Evolutionary conservation across 345 rosid species (phyloP).

Genomic region (Toxicodendron radicans): DNA sequence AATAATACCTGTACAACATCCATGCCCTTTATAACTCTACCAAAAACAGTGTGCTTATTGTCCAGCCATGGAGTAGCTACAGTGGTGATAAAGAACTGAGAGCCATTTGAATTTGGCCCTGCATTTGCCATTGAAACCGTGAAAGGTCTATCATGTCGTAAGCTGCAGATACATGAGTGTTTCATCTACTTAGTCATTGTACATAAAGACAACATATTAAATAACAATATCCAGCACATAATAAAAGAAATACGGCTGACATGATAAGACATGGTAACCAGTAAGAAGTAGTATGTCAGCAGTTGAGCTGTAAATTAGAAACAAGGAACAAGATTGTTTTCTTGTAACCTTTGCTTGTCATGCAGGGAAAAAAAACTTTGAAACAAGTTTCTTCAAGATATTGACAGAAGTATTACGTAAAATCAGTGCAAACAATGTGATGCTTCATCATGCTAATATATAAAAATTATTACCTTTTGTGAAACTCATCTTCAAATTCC

Average conservation of each 20-base stretch:
- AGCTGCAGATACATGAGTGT: constrained; percentile 46
- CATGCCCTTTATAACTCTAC: constrained; percentile 92
- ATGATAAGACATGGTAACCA: background rate
- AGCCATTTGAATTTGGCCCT: constrained; percentile 86
- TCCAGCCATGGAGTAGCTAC: constrained; percentile 99
- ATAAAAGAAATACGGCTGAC: background rate
- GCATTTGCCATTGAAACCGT: constrained; percentile 97
- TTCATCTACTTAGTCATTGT: constrained; percentile 12
- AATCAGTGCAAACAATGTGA: constrained; percentile 5
- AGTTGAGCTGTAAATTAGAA: background rate
- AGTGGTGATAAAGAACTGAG: constrained; percentile 92
- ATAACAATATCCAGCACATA: background rate
- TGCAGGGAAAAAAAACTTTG: background rate
- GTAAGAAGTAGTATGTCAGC: background rate
- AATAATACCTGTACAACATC: constrained; percentile 89
- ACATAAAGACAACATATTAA: background rate
- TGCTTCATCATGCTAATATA: constrained; percentile 6
- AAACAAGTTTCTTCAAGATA: constrained; percentile 16
- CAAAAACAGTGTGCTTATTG: constrained; percentile 95
- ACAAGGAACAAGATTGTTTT: background rate
- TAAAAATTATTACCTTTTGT: constrained; percentile 66
- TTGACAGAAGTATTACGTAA: background rate
- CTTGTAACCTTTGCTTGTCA: background rate
- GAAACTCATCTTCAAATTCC: constrained; percentile 98
- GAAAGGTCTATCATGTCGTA: constrained; percentile 93